Evolutionary conservation across 345 rosid genomes (phyloP).

Genomic region (Limnanthes douglasii): DNA sequence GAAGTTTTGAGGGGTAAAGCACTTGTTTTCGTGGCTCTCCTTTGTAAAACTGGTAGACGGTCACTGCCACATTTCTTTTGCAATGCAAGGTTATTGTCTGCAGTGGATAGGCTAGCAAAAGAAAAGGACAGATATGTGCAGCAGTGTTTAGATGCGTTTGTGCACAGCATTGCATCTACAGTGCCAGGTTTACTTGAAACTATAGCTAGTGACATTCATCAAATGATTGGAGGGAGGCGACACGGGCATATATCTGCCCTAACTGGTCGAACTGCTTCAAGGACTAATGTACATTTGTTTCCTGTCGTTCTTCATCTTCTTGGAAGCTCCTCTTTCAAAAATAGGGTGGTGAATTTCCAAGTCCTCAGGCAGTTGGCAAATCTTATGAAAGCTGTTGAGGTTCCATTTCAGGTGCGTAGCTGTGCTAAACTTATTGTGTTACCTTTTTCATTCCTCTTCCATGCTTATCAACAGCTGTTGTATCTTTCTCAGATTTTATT

Average conservation of each 20-base stretch:
- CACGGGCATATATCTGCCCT: conserved; percentile 56
- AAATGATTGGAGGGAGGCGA: conserved; percentile 75
- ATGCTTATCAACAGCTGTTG: too few relatives aligned
- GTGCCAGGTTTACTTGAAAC: conserved; percentile 59
- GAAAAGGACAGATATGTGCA: conserved; percentile 74
- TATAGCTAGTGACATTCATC: conserved; percentile 70
- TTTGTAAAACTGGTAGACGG: conserved; percentile 72
- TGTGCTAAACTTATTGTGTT: conserved; percentile 4
- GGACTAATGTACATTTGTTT: conserved; percentile 53
- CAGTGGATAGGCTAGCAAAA: conserved; percentile 76
- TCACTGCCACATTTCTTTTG: conserved; percentile 79
- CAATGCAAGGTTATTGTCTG: conserved; percentile 59
- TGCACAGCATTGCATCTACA: conserved; percentile 45
- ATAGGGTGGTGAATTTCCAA: conserved; percentile 48
- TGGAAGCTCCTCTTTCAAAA: conserved; percentile 65
- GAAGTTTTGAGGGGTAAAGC: conserved; percentile 78
- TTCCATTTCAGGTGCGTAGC: conserved; percentile 68
- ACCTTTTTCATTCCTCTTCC: not conserved
- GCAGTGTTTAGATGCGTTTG: conserved; percentile 63
- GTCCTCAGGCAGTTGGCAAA: conserved; percentile 74
- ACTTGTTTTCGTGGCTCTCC: conserved; percentile 68
- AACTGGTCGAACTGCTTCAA: conserved; percentile 43
- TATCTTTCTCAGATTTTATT: too few relatives aligned
- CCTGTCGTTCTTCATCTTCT: conserved; percentile 89
- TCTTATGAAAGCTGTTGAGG: conserved; percentile 60